Base-by-base conservation (phyloP, 768 basidiomycete species). In the Mycena filopes region DNA sequence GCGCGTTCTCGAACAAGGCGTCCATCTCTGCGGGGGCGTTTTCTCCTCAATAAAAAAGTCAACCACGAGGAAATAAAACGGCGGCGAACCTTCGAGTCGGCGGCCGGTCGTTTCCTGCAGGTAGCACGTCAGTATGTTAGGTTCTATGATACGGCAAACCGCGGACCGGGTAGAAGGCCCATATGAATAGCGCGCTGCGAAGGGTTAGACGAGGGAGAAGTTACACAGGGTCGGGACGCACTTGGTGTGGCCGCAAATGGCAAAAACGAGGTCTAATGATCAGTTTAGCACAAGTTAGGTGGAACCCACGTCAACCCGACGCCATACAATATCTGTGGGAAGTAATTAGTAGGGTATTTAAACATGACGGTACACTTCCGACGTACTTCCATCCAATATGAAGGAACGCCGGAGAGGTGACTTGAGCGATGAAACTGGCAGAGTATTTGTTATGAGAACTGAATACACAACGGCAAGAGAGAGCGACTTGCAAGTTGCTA, bases 161-260 rank as follows among this genome's bases (percentile, higher is more conserved):
- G 18, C 78, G 18, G 58, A 79, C 79, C 8, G 81, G 82, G 70
- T 73, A 82, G 68, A 83, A 82, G 1, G 80, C 78, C 81, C 81
- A 82, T 26, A 82, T 77, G 56, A 80, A 80, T 13, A 83, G 68
- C 1, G 81, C 80, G 57, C 79, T 77, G 29, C 11, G 67, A 45
- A 16, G 16, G 12, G 47, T 40, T 20, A 43, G 31, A 36, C 31
- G 11, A 18, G 33, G 21, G 16, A 3, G 5, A 16, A 43, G 25
- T 36, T 18, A 31, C 26, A 18, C 28, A 25, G 29, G 18, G 10
- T 16, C 36, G 21, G 13, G 1, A 68, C 77, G 57, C 46, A 79
- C 80, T 83, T 83, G 2, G 82, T 81, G 67, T 82, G 81, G 2
- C 81, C 78, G 56, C 80, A 82, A 53, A 83, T 82, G 1, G 81